These are phyloP conservation scores for Wickerhamiella azyma DNA, from an alignment of 805 yeast genomes.

Conservation along the genomic window DNA sequence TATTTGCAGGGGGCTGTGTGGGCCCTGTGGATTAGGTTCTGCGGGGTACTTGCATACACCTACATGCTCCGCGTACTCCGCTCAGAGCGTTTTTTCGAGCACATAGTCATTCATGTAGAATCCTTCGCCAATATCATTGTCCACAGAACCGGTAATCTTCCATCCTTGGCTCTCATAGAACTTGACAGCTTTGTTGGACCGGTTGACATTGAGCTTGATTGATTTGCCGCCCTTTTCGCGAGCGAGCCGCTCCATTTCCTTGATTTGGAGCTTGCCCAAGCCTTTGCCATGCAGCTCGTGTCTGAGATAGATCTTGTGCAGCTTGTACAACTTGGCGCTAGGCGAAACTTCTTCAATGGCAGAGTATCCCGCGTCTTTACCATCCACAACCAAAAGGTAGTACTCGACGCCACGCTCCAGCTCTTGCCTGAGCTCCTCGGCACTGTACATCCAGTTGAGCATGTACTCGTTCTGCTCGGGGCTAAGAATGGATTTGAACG, in stretches of 20 bases:
- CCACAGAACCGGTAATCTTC: background rate
- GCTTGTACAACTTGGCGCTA: background rate
- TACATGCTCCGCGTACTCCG: background rate
- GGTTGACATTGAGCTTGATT: slow-evolving; percentile 4
- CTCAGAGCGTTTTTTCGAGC: slow-evolving; percentile 1
- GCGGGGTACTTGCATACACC: background rate
- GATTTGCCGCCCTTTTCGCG: background rate
- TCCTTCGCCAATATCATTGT: slow-evolving; percentile 5
- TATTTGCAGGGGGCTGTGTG: too few species aligned
- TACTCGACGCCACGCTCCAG: slow-evolving; percentile 1
- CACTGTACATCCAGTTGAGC: slow-evolving; percentile 7
- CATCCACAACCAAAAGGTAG: background rate
- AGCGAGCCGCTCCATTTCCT: background rate
- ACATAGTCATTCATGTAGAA: slow-evolving; percentile 8
- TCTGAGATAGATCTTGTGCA: slow-evolving; percentile 7
- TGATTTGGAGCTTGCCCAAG: slow-evolving; percentile 4
- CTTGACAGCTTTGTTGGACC: slow-evolving; percentile 1
- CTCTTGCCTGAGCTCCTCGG: background rate
- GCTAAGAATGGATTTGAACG: slow-evolving; percentile 2
- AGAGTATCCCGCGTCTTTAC: slow-evolving; percentile 2
- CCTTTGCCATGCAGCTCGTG: slow-evolving; percentile 4
- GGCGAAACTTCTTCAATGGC: background rate
- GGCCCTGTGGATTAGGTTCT: too few species aligned
- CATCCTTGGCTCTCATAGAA: slow-evolving; percentile 6
- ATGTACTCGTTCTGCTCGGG: slow-evolving; percentile 5